phyloP scores from a whole-genome alignment of 1,284 basidiomycete species.

The Phylloporus sp. region DNA sequence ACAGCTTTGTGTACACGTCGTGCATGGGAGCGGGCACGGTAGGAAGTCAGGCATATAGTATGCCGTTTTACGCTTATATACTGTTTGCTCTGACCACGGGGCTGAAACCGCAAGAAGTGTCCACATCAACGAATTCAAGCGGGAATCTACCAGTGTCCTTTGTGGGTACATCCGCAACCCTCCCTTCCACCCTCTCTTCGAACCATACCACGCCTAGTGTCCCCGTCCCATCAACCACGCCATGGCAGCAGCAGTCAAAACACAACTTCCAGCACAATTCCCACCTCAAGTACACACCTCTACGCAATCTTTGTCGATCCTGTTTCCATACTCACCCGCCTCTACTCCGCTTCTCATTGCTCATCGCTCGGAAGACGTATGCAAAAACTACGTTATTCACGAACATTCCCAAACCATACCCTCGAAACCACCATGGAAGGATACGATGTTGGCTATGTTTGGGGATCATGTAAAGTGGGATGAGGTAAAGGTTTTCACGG shows the following conservation, averaged over 20 bases:
- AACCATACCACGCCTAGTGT: background rate
- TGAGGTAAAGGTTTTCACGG: slow-evolving; percentile 65
- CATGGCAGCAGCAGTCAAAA: slow-evolving; percentile 8
- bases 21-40: slow-evolving; percentile 10
- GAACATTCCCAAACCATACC: slow-evolving; percentile 59
- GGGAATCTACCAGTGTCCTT: background rate
- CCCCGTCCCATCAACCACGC: background rate
- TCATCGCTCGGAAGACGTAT: slow-evolving; percentile 53
- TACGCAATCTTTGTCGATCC: slow-evolving; percentile 4
- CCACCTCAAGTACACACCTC: background rate
- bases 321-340: slow-evolving; percentile 17
- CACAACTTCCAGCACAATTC: background rate
- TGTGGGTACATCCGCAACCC: background rate
- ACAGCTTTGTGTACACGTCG: slow-evolving; percentile 36
- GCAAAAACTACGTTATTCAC: slow-evolving; percentile 72
- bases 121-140: background rate
- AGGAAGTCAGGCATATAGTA: slow-evolving; percentile 35
- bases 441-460: slow-evolving; percentile 81
- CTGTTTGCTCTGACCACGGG: slow-evolving; percentile 24
- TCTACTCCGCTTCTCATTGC: slow-evolving; percentile 29
- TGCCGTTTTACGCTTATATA: slow-evolving; percentile 32
- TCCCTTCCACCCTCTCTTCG: slow-evolving; percentile 7
- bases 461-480: slow-evolving; percentile 79
- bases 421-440: slow-evolving; percentile 64
- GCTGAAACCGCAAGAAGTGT: slow-evolving; percentile 13